These are phyloP conservation scores for Entophlyctis luteolus DNA, from an alignment of 192 early-diverging fungal genomes.

Conservation along the genomic window DNA sequence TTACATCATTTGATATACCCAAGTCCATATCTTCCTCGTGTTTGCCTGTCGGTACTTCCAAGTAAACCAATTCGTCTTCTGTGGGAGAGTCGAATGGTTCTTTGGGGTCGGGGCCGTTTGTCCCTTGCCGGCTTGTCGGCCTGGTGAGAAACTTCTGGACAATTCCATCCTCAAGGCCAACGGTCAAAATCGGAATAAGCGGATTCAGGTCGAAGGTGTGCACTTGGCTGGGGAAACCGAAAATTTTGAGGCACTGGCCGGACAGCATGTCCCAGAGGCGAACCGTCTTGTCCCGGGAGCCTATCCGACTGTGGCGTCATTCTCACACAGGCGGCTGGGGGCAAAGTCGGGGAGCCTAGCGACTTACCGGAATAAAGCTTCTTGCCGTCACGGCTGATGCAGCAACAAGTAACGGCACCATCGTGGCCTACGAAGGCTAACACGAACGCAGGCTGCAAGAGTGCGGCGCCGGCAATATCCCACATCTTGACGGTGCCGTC, in stretches of 20 bases:
- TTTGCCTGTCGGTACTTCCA: too few species aligned
- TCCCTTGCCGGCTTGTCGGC: not conserved
- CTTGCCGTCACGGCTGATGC: constrained; percentile 7
- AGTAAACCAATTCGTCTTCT: too few species aligned
- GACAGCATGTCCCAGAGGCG: constrained; percentile 22
- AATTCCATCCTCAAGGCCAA: constrained; percentile 12
- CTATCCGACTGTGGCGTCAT: not conserved
- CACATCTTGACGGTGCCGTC: constrained; percentile 17
- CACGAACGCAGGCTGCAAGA: not conserved
- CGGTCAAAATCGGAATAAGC: constrained; percentile 13
- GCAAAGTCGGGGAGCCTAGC: not conserved
- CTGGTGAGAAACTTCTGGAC: not conserved
- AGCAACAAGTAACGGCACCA: constrained; percentile 19
- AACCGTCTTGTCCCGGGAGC: constrained; percentile 21
- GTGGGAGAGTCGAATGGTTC: too few species aligned
- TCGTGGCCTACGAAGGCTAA: constrained; percentile 15
- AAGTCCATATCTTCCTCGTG: too few species aligned
- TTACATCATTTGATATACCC: too few species aligned
- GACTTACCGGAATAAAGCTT: constrained; percentile 18
- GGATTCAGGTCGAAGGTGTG: constrained; percentile 26
- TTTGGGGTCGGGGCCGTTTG: too few species aligned
- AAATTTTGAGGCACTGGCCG: constrained; percentile 4
- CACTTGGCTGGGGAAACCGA: constrained; percentile 10
- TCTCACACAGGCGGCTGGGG: not conserved
- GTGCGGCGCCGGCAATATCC: constrained; percentile 7